phyloP scores from a whole-genome alignment of 2,329 filamentous ascomycete species.

The Colletotrichum ledebouriae region DNA sequence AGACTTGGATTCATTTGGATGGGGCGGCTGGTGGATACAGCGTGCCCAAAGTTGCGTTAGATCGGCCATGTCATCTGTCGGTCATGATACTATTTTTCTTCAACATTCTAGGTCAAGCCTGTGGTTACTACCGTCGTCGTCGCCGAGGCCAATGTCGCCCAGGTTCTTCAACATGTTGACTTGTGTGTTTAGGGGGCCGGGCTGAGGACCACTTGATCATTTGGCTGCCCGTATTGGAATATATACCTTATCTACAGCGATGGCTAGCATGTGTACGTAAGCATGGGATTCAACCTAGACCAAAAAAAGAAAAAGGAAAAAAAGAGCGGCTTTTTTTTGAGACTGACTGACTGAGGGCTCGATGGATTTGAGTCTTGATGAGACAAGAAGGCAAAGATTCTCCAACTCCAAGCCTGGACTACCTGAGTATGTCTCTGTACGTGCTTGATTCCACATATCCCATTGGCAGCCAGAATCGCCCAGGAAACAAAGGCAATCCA shows the following conservation, averaged over 20 bases:
- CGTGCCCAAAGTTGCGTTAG: not conserved
- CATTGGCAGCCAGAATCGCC: not conserved
- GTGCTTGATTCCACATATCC: not conserved
- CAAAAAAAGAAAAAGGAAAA: too few relatives aligned
- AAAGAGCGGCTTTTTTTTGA: not conserved
- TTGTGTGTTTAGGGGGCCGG: not conserved
- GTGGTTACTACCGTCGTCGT: not conserved
- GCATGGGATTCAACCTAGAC: not conserved
- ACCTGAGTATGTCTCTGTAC: not conserved
- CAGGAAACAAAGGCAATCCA: not conserved
- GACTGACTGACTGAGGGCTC: not conserved
- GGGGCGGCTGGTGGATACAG: not conserved
- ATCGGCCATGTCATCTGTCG: constrained; percentile 15
- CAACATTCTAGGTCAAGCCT: constrained; percentile 7
- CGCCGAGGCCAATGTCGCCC: not conserved
- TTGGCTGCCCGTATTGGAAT: not conserved
- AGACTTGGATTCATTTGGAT: constrained; percentile 11
- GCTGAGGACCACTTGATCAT: not conserved
- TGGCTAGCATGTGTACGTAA: not conserved
- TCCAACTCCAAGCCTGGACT: not conserved
- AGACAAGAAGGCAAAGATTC: not conserved
- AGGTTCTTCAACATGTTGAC: constrained; percentile 11
- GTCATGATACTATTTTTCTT: constrained; percentile 8
- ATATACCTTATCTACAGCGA: not conserved
- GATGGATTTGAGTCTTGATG: too few relatives aligned